Evolutionary conservation across 495 filamentous ascomycete species (phyloP).

Genomic region (Tuber melanosporum): DNA sequence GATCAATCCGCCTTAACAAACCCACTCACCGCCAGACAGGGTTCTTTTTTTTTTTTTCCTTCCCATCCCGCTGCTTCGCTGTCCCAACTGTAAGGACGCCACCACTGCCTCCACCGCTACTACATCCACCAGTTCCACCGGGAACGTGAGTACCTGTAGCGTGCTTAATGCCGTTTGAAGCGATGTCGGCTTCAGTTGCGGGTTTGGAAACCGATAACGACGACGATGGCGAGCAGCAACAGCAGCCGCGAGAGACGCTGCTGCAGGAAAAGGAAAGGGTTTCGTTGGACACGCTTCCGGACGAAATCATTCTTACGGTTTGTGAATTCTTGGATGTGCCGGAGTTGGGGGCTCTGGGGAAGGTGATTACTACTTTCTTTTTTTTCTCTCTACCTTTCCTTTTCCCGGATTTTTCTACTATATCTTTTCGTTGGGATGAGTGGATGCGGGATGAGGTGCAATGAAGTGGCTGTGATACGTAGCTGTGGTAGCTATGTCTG

Average conservation of each 20-base stretch:
- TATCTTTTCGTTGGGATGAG: constrained; percentile 1
- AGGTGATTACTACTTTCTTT: constrained; percentile 45
- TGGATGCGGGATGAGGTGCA: neutral
- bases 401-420: constrained; percentile 11
- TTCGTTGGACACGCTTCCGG: constrained; percentile 46
- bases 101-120: neutral
- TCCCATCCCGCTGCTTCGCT: neutral
- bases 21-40: neutral
- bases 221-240: neutral
- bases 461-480: neutral
- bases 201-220: neutral
- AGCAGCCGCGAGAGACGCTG: neutral
- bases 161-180: neutral
- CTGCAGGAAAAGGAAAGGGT: neutral
- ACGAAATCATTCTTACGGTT: constrained; percentile 54
- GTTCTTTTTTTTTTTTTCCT: neutral
- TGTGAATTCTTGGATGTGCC: constrained; percentile 53
- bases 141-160: neutral
- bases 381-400: constrained; percentile 28
- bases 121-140: neutral
- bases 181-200: constrained; percentile 2
- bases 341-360: constrained; percentile 52
- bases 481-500: neutral
- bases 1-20: neutral
- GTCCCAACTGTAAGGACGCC: neutral